Percentiles rank a stretch among this genome's conserved stretches.
Conservation (phyloP, 2,329 filamentous ascomycete species). For the Talaromyces sp. region DNA sequence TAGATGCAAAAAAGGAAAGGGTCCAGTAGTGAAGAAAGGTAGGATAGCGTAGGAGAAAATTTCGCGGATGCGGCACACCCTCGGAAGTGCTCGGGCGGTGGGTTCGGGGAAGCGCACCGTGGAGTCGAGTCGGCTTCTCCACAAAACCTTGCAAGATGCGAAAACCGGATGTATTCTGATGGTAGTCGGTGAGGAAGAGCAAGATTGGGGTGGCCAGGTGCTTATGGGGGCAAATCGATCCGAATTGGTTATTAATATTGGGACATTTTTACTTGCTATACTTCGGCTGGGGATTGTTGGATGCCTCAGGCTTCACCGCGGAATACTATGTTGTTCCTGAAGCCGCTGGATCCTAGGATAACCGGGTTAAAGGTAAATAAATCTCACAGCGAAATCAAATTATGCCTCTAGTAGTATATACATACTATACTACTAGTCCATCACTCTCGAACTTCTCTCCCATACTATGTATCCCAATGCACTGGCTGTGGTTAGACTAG, state of each 20-base stretch:
- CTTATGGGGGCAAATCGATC: not conserved
- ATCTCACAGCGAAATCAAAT: too few relatives aligned
- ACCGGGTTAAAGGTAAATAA: too few relatives aligned
- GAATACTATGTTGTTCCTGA: not conserved
- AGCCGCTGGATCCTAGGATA: too few relatives aligned
- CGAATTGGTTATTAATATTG: too few relatives aligned
- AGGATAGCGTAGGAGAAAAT: constrained; percentile 41
- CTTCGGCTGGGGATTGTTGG: not conserved
- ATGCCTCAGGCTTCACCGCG: constrained; percentile 2
- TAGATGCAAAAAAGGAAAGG: constrained; percentile 27
- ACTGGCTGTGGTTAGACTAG: too few relatives aligned
- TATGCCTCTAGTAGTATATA: too few relatives aligned
- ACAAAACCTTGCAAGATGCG: constrained; percentile 1
- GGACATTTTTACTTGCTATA: too few relatives aligned
- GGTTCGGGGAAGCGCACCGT: constrained; percentile 27
- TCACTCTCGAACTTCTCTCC: too few relatives aligned
- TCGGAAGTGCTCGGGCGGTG: constrained; percentile 45
- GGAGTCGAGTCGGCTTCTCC: constrained; percentile 19
- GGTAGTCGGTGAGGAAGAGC: not conserved
- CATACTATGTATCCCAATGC: too few relatives aligned
- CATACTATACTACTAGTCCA: too few relatives aligned
- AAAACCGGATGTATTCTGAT: not conserved
- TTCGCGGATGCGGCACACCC: constrained; percentile 45
- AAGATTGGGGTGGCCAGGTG: not conserved
- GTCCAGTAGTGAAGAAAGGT: constrained; percentile 27